A percentile compares a stretch with the other conserved stretches of the same genome.
Conservation (phyloP, 805 yeast genomes). For the Ogataea ramenticola region DNA sequence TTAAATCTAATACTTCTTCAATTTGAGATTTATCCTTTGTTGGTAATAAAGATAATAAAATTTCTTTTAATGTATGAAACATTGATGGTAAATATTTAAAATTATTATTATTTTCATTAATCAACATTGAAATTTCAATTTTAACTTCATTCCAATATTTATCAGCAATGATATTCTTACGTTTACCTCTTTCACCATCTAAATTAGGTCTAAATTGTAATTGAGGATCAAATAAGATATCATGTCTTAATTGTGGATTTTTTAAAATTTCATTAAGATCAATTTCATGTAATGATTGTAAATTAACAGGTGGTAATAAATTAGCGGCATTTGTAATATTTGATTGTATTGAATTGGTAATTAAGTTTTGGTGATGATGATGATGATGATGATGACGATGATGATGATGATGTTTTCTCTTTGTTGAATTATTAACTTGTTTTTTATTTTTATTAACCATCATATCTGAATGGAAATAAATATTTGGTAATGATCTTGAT, state of each 20-base stretch:
- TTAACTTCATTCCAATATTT: slow-evolving; percentile 78
- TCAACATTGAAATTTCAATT: slow-evolving; percentile 47
- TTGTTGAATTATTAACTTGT: background rate
- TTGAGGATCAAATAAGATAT: slow-evolving; percentile 85
- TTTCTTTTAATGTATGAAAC: slow-evolving; percentile 72
- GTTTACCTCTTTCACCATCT: slow-evolving; percentile 83
- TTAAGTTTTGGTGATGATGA: slow-evolving; percentile 1
- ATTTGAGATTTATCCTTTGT: slow-evolving; percentile 63
- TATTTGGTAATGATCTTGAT: slow-evolving; percentile 28
- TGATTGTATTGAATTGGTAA: background rate
- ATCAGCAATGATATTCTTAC: slow-evolving; percentile 70
- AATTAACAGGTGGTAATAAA: slow-evolving; percentile 69
- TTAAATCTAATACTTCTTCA: slow-evolving; percentile 68
- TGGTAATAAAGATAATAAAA: slow-evolving; percentile 69
- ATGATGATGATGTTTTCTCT: background rate
- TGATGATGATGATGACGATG: slow-evolving; percentile 2
- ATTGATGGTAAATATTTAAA: slow-evolving; percentile 47
- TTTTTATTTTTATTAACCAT: background rate
- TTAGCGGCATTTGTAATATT: too few species aligned
- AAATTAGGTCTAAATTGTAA: slow-evolving; percentile 85
- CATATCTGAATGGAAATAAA: slow-evolving; percentile 20
- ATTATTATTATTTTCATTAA: slow-evolving; percentile 5
- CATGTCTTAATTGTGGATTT: slow-evolving; percentile 90
- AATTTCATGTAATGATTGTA: slow-evolving; percentile 75
- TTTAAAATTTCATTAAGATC: slow-evolving; percentile 83